These are phyloP conservation scores for Delphinella strobiligena DNA, from an alignment of 2,329 filamentous ascomycete species.

Conservation along the genomic window DNA sequence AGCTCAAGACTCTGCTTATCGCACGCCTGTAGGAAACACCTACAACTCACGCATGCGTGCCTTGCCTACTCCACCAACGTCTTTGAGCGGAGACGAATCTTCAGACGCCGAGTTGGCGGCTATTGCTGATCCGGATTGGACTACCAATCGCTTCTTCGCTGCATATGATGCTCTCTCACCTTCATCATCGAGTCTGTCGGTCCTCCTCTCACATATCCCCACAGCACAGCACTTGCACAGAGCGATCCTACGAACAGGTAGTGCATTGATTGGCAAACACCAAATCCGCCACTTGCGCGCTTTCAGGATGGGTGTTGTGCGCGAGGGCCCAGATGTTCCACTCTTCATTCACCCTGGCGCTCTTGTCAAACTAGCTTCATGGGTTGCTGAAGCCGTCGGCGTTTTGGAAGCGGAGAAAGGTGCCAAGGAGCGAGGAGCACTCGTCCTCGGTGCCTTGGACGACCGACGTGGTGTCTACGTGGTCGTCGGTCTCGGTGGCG, in stretches of 20 bases:
- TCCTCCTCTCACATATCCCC: constrained; percentile 63
- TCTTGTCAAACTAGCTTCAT: constrained; percentile 82
- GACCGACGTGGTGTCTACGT: constrained; percentile 80
- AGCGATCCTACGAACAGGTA: constrained; percentile 87
- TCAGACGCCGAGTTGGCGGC: constrained; percentile 11
- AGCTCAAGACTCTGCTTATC: constrained; percentile 6
- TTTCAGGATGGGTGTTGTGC: constrained; percentile 91
- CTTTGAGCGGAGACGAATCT: constrained; percentile 19
- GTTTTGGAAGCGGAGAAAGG: constrained; percentile 80
- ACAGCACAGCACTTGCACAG: constrained; percentile 82
- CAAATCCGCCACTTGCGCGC: constrained; percentile 86
- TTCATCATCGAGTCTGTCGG: constrained; percentile 49
- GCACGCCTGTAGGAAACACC: constrained; percentile 7
- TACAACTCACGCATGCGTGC: constrained; percentile 17
- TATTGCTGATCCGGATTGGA: constrained; percentile 30
- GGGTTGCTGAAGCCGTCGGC: constrained; percentile 83
- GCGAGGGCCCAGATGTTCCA: constrained; percentile 82
- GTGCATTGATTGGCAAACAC: constrained; percentile 79
- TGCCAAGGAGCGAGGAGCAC: constrained; percentile 53
- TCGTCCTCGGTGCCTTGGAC: constrained; percentile 83
- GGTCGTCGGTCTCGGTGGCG: constrained; percentile 84
- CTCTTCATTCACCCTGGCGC: constrained; percentile 90
- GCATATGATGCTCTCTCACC: constrained; percentile 46
- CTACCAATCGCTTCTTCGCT: constrained; percentile 43
- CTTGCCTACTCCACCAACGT: constrained; percentile 21